Conservation (phyloP, 352 stramenopile species). For the Globisporangium megalacanthum region DNA sequence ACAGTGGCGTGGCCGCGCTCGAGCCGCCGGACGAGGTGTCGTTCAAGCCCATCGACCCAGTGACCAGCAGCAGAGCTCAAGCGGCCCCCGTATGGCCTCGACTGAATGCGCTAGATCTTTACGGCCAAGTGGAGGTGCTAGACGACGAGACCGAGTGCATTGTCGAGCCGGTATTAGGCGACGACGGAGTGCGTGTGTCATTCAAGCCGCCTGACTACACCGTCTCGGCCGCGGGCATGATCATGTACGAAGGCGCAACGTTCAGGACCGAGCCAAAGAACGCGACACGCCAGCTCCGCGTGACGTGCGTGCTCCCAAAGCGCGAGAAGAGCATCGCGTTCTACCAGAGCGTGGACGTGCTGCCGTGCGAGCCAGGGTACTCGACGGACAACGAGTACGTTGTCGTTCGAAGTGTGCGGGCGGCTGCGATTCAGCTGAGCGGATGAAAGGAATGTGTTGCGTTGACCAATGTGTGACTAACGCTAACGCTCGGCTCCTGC, state of each 20-base stretch:
- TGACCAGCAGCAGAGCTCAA: slow-evolving; percentile 24
- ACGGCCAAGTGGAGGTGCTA: slow-evolving; percentile 55
- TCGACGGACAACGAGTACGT: slow-evolving; percentile 34
- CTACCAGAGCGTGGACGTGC: slow-evolving; percentile 21
- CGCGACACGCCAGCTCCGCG: slow-evolving; percentile 26
- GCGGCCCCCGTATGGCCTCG: slow-evolving; percentile 38
- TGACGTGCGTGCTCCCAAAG: slow-evolving; percentile 36
- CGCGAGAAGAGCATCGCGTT: slow-evolving; percentile 26
- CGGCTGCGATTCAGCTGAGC: too few species aligned
- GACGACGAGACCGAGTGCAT: slow-evolving; percentile 41
- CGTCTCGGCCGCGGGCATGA: slow-evolving; percentile 24
- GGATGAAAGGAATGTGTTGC: background rate
- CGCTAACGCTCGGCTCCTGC: background rate
- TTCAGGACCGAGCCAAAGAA: slow-evolving; percentile 25
- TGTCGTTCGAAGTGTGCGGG: background rate
- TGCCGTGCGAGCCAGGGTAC: slow-evolving; percentile 40
- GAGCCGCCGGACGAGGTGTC: slow-evolving; percentile 48
- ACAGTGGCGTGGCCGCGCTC: slow-evolving; percentile 30
- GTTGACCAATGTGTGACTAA: background rate
- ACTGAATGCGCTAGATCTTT: slow-evolving; percentile 51
- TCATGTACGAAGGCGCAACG: slow-evolving; percentile 32
- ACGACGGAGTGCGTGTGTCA: slow-evolving; percentile 8
- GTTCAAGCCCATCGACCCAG: slow-evolving; percentile 22
- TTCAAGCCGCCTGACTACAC: slow-evolving; percentile 30
- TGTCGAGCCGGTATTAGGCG: slow-evolving; percentile 5